Conservation (phyloP, 805 yeast species). For the Lipomyces orientalis region DNA sequence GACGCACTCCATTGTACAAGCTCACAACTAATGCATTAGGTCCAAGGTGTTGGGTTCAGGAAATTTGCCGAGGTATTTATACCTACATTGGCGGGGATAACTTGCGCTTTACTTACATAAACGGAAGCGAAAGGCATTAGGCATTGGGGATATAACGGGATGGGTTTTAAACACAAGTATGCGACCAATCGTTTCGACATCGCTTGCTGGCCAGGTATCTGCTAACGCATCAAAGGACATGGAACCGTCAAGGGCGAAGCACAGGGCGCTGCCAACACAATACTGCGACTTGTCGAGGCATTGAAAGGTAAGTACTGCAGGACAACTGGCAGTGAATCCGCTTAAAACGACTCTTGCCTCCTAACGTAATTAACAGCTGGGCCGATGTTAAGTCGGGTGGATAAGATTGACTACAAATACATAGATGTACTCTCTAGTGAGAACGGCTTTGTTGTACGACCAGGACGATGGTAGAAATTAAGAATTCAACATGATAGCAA, state of each 20-base stretch:
- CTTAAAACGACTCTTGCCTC: not conserved
- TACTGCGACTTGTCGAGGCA: conserved; percentile 12
- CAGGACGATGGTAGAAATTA: conserved; percentile 1
- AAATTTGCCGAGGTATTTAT: conserved; percentile 22
- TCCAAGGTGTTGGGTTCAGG: conserved; percentile 29
- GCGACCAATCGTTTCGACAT: not conserved
- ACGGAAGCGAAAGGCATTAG: conserved; percentile 12
- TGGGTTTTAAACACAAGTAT: conserved; percentile 27
- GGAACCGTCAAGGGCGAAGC: conserved; percentile 32
- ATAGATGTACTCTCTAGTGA: conserved; percentile 10
- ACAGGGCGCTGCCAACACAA: conserved; percentile 10
- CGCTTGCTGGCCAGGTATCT: not conserved
- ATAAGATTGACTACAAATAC: conserved; percentile 15
- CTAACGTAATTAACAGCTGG: conserved; percentile 15
- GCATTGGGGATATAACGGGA: conserved; percentile 19
- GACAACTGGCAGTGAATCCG: not conserved
- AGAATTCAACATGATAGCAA: not conserved
- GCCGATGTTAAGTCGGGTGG: conserved; percentile 11
- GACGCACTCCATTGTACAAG: not conserved
- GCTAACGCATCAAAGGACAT: conserved; percentile 10
- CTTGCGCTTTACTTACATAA: too few species aligned
- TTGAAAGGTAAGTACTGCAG: conserved; percentile 14
- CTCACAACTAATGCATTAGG: conserved; percentile 9
- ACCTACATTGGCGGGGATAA: not conserved
- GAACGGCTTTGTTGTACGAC: conserved; percentile 12